These are phyloP conservation scores for Paracoccidioides lutzii DNA, from an alignment of 2,329 filamentous ascomycete genomes.

Conservation along the genomic window DNA sequence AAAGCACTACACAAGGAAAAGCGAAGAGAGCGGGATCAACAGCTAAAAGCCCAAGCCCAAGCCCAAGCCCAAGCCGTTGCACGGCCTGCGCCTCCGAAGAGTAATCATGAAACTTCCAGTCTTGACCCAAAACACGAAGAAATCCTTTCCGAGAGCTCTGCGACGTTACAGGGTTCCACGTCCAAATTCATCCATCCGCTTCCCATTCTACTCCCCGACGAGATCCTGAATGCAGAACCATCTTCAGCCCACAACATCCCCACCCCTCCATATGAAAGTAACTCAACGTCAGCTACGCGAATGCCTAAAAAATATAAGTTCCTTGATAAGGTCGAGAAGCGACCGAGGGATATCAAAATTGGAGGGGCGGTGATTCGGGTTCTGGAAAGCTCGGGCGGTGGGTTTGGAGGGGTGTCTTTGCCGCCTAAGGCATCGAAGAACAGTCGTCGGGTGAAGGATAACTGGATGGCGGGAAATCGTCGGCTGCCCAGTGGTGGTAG, in stretches of 20 bases:
- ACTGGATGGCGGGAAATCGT: constrained; percentile 27
- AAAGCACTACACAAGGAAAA: constrained; percentile 29
- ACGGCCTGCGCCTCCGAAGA: not conserved
- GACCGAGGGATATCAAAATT: constrained; percentile 38
- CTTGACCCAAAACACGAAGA: constrained; percentile 20
- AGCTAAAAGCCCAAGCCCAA: constrained; percentile 26
- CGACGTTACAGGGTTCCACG: constrained; percentile 27
- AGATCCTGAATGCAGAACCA: constrained; percentile 37
- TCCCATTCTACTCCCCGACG: constrained; percentile 39
- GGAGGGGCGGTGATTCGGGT: constrained; percentile 39
- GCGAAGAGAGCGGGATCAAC: constrained; percentile 28
- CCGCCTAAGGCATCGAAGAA: constrained; percentile 34
- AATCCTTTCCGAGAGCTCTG: constrained; percentile 29
- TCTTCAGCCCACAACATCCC: constrained; percentile 28
- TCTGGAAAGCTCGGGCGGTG: constrained; percentile 22
- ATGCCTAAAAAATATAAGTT: constrained; percentile 37
- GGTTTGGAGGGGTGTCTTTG: constrained; percentile 28
- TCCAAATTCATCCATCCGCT: constrained; percentile 25
- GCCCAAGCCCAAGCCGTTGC: constrained; percentile 23
- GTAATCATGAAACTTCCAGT: not conserved
- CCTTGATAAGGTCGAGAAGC: constrained; percentile 35
- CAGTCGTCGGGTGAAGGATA: constrained; percentile 26
- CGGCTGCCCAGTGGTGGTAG: constrained; percentile 19
- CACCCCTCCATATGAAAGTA: constrained; percentile 30
- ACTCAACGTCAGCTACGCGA: not conserved